phyloP scores from a whole-genome alignment of 2,329 filamentous ascomycete genomes.

The Sporothrix dimorphospora region DNA sequence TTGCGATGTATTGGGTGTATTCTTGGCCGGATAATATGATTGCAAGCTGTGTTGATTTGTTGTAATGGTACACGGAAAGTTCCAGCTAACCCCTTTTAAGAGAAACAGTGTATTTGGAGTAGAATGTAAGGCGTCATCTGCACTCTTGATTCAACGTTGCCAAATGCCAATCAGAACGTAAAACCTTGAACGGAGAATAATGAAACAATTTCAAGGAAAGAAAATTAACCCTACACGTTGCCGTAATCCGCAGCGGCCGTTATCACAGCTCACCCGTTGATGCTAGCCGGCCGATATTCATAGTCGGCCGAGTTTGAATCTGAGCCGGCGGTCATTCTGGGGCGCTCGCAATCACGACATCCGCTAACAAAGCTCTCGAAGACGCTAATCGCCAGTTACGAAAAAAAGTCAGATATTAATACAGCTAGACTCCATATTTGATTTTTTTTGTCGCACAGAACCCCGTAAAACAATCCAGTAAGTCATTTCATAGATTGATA shows the following conservation, averaged over 20 bases:
- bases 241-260: background rate
- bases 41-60: too few species aligned
- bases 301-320: background rate
- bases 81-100: background rate
- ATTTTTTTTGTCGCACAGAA: too few species aligned
- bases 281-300: background rate
- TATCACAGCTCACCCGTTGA: background rate
- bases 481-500: too few species aligned
- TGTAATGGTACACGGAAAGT: too few species aligned
- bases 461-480: too few species aligned
- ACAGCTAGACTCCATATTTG: background rate
- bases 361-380: background rate
- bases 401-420: background rate
- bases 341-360: constrained; percentile 16
- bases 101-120: background rate
- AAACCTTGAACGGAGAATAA: too few species aligned
- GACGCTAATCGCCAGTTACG: background rate
- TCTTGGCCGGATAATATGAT: too few species aligned
- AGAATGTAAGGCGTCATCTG: background rate
- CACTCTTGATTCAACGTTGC: background rate
- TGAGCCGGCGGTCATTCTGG: background rate
- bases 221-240: too few species aligned
- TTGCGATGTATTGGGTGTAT: background rate
- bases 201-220: too few species aligned
- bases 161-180: background rate